Percentiles rank a stretch among this genome's conserved stretches.
Conservation (phyloP, 2,329 filamentous ascomycete species). For the Colletotrichum sp. region DNA sequence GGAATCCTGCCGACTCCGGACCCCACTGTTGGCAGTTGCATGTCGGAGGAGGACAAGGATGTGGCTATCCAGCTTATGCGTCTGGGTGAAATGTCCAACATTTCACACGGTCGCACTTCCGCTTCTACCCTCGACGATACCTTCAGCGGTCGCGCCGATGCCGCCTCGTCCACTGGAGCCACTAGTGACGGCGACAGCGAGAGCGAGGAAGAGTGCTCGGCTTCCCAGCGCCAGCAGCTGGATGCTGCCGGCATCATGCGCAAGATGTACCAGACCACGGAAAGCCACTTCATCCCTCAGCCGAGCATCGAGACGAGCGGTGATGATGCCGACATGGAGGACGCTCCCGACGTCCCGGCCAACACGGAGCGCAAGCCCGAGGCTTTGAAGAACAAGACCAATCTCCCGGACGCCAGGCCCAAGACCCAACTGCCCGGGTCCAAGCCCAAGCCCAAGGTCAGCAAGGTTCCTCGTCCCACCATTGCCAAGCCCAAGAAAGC, state of each 20-base stretch:
- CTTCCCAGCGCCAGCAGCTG: conserved; percentile 62
- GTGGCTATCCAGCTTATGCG: conserved; percentile 97
- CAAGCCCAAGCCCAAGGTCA: conserved; percentile 51
- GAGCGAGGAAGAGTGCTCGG: conserved; percentile 65
- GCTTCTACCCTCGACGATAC: conserved; percentile 93
- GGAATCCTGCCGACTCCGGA: conserved; percentile 90
- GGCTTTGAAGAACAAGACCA: conserved; percentile 37
- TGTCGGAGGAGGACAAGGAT: conserved; percentile 93
- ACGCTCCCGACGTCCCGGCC: conserved; percentile 36
- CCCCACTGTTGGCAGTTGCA: conserved; percentile 94
- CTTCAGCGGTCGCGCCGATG: conserved; percentile 87
- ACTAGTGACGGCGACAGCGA: conserved; percentile 80
- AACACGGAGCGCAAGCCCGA: conserved; percentile 44
- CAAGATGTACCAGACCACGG: conserved; percentile 56
- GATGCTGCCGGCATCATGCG: conserved; percentile 46
- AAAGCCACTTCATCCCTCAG: conserved; percentile 54
- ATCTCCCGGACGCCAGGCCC: conserved; percentile 39
- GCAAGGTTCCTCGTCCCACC: conserved; percentile 41
- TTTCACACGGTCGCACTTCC: conserved; percentile 90
- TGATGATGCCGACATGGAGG: conserved; percentile 61
- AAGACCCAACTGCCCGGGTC: conserved; percentile 36
- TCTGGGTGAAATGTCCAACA: conserved; percentile 90
- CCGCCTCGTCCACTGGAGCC: conserved; percentile 82
- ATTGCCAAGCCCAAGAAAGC: conserved; percentile 58
- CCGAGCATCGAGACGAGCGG: conserved; percentile 54